A percentile compares a stretch with the other conserved stretches of the same genome.
These are phyloP conservation scores for Quercus engelmannii DNA, from an alignment of 306 rosid genomes.

Conservation along the genomic window DNA sequence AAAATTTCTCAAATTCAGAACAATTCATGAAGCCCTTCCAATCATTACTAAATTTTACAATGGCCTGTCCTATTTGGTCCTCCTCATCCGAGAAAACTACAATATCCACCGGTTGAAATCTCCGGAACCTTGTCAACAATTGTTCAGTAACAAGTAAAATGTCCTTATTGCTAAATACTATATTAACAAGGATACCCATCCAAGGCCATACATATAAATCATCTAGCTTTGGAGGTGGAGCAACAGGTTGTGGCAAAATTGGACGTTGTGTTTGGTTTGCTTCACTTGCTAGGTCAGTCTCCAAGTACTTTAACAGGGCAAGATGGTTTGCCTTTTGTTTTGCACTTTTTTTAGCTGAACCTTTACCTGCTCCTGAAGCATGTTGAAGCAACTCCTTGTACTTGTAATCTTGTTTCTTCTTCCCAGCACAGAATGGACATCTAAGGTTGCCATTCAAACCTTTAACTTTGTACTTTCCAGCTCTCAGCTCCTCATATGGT, in stretches of 20 bases:
- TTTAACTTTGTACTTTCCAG: constrained; percentile 63
- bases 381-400: constrained; percentile 80
- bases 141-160: constrained; percentile 32
- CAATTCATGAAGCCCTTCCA: constrained; percentile 84
- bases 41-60: constrained; percentile 53
- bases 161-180: constrained; percentile 24
- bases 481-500: constrained; percentile 61
- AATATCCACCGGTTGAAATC: constrained; percentile 50
- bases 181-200: constrained; percentile 75
- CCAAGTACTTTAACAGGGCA: constrained; percentile 75
- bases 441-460: constrained; percentile 64
- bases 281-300: constrained; percentile 54
- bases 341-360: constrained; percentile 78
- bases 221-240: constrained; percentile 38
- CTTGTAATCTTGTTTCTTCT: constrained; percentile 88
- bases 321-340: constrained; percentile 86
- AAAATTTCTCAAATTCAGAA: constrained; percentile 60
- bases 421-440: constrained; percentile 94
- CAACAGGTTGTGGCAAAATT: constrained; percentile 25
- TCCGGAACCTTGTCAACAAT: constrained; percentile 57
- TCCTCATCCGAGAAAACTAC: constrained; percentile 34
- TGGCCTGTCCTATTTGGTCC: constrained; percentile 38
- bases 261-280: constrained; percentile 44
- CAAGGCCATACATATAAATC: constrained; percentile 90
- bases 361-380: constrained; percentile 91